These are phyloP conservation scores for Neophaeococcomyces mojaviensis DNA, from an alignment of 2,329 filamentous ascomycete species.

Conservation along the genomic window DNA sequence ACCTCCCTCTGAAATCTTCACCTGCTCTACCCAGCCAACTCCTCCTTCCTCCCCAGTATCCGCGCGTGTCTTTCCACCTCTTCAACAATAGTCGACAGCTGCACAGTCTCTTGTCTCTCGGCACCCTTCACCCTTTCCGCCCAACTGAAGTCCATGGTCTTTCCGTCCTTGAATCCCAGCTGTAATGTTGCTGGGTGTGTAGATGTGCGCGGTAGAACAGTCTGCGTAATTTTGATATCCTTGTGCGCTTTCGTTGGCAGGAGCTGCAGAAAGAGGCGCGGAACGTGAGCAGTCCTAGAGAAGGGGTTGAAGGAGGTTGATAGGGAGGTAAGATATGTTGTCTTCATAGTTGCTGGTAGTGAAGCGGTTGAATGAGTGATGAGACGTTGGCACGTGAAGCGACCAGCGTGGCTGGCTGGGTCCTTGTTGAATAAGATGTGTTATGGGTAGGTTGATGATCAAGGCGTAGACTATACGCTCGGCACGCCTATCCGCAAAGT, in stretches of 20 bases:
- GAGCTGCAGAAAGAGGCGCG: constrained; percentile 77
- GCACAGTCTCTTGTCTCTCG: constrained; percentile 65
- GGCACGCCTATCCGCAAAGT: too few relatives aligned
- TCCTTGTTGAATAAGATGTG: too few relatives aligned
- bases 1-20: too few relatives aligned
- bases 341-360: constrained; percentile 17
- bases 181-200: constrained; percentile 61
- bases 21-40: constrained; percentile 47
- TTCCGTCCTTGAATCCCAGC: constrained; percentile 93
- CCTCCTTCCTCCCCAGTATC: constrained; percentile 70
- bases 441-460: too few relatives aligned
- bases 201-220: constrained; percentile 58
- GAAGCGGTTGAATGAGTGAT: background rate
- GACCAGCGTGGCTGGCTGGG: too few relatives aligned
- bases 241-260: constrained; percentile 72
- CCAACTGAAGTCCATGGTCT: constrained; percentile 63
- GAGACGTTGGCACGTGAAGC: background rate
- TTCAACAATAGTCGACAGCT: constrained; percentile 77
- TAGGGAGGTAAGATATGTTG: constrained; percentile 56
- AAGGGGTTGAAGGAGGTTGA: constrained; percentile 90
- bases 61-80: constrained; percentile 88
- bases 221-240: constrained; percentile 69
- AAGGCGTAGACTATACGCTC: too few relatives aligned
- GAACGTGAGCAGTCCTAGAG: constrained; percentile 67
- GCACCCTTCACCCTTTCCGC: constrained; percentile 6